Percentiles rank a stretch among this genome's conserved stretches.
phyloP scores from a whole-genome alignment of 1,139 yeast species.

The Candida buenavistaensis region DNA sequence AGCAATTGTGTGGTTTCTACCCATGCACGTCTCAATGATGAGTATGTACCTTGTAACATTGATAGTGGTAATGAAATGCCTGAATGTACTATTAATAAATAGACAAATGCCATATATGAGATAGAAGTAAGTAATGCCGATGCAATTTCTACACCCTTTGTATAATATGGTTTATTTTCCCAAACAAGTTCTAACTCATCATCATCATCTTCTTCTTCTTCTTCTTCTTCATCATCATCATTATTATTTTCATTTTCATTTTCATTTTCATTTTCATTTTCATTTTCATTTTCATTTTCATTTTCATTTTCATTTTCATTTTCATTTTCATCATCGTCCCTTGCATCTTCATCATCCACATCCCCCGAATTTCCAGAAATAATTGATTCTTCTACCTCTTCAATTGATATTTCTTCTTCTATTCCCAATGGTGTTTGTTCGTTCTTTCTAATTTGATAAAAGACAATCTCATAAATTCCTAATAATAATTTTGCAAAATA shows the following conservation, averaged over 20 bases:
- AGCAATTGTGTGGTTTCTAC: conserved; percentile 53
- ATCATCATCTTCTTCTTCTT: conserved; percentile 31
- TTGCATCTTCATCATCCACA: conserved; percentile 5
- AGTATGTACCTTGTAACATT: conserved; percentile 64
- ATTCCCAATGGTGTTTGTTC: conserved; percentile 46
- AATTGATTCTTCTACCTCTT: conserved; percentile 41
- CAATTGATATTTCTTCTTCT: conserved; percentile 51
- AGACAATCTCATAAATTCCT: conserved; percentile 56
- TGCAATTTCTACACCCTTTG: conserved; percentile 57
- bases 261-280: conserved; percentile 22
- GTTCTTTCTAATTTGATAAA: conserved; percentile 21
- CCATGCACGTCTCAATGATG: conserved; percentile 50
- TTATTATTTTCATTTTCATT: conserved; percentile 8
- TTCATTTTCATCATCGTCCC: conserved; percentile 29
- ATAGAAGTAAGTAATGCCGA: conserved; percentile 43
- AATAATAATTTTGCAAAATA: conserved; percentile 50
- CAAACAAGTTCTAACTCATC: conserved; percentile 61
- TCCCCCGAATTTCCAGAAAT: conserved; percentile 24
- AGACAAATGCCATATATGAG: conserved; percentile 35
- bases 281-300: no score
- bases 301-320: no score
- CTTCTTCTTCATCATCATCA: conserved; percentile 14
- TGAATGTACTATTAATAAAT: conserved; percentile 46
- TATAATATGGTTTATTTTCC: conserved; percentile 68
- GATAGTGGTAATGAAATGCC: conserved; percentile 65